Base-by-base conservation (phyloP, 1,139 yeast genomes). In the Yamadazyma diospyri region DNA sequence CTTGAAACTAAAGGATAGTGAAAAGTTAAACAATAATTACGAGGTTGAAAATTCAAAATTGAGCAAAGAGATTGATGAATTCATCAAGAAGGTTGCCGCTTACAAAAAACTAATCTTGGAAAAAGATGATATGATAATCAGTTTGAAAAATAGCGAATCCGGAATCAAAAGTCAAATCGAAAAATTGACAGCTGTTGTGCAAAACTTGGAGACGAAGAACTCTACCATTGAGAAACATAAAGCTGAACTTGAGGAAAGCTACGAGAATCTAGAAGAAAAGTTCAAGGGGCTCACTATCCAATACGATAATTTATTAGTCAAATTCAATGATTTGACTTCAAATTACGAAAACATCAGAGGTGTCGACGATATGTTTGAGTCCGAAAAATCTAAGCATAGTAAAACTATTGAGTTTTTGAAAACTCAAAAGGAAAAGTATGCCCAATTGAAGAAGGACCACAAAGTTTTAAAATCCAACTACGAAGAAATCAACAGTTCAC, bases 11-110 rank as follows among this genome's bases (percentile, higher is more conserved):
- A 64, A 66, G 35, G 72, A 66, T 23, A 53, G 65, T 1, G 71
- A 64, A 35, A 65, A 69, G 31, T 50, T 73, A 29, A 63, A 67
- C 37, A 62, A 41, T 16, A 50, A 66, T 9, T 57, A 79, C 24
- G 59, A 71, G 8, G 54, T 52, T 6, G 84, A 76, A 44, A 80
- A 78, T 46, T 57, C 59, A 14, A 63, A 56, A 13, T 55, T 79
- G 16, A 44, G 45, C 20, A 40, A 40, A 14, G 77, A 79, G 41
- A 64, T 85, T 34, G 72, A 69, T 37, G 63, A 63, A 28, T 61
- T 85, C 23, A 86, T 62, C 43, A 58, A 55, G 25, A 63, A 65
- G 37, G 53, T 64, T 7, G 55, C 54, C 6, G 39, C 52, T 3
- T 57, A 61, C 4, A 48, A 57, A 6, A 44, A 48, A 7, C 30